Evolutionary conservation across 1,284 basidiomycete species (phyloP).

Genomic region (Sanghuangporus sanghuang): DNA sequence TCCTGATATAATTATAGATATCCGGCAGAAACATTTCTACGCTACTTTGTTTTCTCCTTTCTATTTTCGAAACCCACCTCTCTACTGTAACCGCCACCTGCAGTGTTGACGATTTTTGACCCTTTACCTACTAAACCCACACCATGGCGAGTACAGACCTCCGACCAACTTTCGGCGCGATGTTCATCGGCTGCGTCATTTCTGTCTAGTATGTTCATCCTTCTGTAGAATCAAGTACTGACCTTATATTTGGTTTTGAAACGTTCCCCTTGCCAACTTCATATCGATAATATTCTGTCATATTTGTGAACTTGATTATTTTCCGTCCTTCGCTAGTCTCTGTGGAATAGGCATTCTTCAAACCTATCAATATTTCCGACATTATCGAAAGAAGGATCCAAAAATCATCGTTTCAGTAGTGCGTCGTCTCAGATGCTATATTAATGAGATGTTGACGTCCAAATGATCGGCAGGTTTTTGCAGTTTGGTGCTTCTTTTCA

Average conservation of each 20-base stretch:
- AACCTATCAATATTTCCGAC: slow-evolving; percentile 13
- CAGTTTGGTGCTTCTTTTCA: slow-evolving; percentile 5
- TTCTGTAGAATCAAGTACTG: background rate
- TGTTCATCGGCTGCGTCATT: slow-evolving; percentile 18
- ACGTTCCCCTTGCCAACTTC: background rate
- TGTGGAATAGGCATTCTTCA: slow-evolving; percentile 16
- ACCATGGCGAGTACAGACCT: slow-evolving; percentile 10
- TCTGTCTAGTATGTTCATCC: slow-evolving; percentile 13
- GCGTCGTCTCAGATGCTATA: background rate
- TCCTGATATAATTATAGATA: background rate
- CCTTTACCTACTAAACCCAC: background rate
- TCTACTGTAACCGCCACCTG: background rate
- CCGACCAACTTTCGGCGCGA: slow-evolving; percentile 14
- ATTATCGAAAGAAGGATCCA: slow-evolving; percentile 11
- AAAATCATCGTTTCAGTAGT: background rate
- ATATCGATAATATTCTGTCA: background rate
- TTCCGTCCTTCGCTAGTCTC: background rate
- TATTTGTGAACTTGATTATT: background rate
- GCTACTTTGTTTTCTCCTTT: background rate
- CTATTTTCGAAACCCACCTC: background rate
- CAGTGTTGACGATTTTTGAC: background rate
- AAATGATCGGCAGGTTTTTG: slow-evolving; percentile 2
- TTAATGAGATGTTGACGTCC: background rate
- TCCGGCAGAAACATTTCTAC: background rate
- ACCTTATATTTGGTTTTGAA: background rate